Evolutionary conservation across 2,329 filamentous ascomycete genomes (phyloP).

Genomic region (Botrytis fragariae): DNA sequence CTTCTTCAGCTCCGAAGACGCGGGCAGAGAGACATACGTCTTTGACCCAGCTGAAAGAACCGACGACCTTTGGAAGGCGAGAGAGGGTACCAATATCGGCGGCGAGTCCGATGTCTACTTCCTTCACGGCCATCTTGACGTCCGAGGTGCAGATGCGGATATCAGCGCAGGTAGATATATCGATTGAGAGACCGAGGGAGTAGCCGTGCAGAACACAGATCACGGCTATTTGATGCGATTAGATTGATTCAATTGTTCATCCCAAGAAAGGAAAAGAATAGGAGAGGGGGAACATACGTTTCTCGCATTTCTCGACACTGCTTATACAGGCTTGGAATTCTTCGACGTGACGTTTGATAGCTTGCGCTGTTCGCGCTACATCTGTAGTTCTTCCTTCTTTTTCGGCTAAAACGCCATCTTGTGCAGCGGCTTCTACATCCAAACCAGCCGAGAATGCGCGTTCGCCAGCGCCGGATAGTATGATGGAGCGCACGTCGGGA

Average conservation of each 20-base stretch:
- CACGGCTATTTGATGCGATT: slow-evolving; percentile 54
- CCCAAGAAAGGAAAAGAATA: neutral
- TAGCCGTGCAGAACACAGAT: slow-evolving; percentile 79
- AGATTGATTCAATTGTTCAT: neutral
- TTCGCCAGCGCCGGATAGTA: slow-evolving; percentile 79
- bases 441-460: slow-evolving; percentile 83
- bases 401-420: slow-evolving; percentile 46
- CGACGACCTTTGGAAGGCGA: slow-evolving; percentile 70
- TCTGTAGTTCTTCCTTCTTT: slow-evolving; percentile 45
- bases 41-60: slow-evolving; percentile 72
- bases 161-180: slow-evolving; percentile 68
- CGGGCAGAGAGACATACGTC: slow-evolving; percentile 72
- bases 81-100: slow-evolving; percentile 76
- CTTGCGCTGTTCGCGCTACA: slow-evolving; percentile 60
- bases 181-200: slow-evolving; percentile 73
- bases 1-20: slow-evolving; percentile 67
- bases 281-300: slow-evolving; percentile 57
- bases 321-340: slow-evolving; percentile 80
- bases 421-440: slow-evolving; percentile 70
- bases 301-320: slow-evolving; percentile 81
- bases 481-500: slow-evolving; percentile 68
- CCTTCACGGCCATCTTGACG: slow-evolving; percentile 68
- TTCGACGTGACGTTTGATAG: slow-evolving; percentile 64
- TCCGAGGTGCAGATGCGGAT: slow-evolving; percentile 62
- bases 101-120: slow-evolving; percentile 78